Percentiles rank a stretch among this genome's conserved stretches.
phyloP scores from a whole-genome alignment of 495 filamentous ascomycete species.

The Terfezia claveryi region DNA sequence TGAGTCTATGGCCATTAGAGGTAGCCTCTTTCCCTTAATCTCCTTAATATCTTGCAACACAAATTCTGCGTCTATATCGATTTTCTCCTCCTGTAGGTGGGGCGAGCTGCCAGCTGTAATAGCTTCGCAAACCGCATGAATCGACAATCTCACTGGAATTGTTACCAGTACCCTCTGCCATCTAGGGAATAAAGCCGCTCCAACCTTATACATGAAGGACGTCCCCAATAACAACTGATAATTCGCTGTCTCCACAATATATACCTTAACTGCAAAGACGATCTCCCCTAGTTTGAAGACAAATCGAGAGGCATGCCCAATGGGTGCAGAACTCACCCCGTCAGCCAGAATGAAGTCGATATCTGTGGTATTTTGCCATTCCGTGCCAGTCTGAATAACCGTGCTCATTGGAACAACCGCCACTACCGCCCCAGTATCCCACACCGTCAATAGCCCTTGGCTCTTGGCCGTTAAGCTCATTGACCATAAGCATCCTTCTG shows the following conservation, averaged over 20 bases:
- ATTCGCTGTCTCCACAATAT: background rate
- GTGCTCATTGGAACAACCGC: background rate
- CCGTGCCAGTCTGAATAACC: background rate
- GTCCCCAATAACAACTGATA: background rate
- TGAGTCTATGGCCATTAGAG: background rate
- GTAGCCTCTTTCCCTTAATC: background rate
- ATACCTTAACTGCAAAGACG: background rate
- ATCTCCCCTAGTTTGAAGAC: background rate
- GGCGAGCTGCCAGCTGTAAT: background rate
- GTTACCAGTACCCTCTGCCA: background rate
- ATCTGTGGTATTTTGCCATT: background rate
- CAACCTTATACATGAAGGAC: background rate
- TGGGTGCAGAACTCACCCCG: background rate
- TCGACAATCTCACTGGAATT: background rate
- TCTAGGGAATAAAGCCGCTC: background rate
- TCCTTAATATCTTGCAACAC: background rate
- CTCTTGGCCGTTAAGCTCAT: background rate
- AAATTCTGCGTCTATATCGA: background rate
- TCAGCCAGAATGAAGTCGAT: background rate
- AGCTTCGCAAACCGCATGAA: background rate
- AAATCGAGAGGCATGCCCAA: background rate
- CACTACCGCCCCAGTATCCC: background rate
- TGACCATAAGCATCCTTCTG: background rate
- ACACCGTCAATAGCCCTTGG: background rate
- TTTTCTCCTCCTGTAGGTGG: background rate